Evolutionary conservation across 2,329 filamentous ascomycete genomes (phyloP), one percentile per base, ranked within the genome.

Genomic region (Beauveria varroae): DNA sequence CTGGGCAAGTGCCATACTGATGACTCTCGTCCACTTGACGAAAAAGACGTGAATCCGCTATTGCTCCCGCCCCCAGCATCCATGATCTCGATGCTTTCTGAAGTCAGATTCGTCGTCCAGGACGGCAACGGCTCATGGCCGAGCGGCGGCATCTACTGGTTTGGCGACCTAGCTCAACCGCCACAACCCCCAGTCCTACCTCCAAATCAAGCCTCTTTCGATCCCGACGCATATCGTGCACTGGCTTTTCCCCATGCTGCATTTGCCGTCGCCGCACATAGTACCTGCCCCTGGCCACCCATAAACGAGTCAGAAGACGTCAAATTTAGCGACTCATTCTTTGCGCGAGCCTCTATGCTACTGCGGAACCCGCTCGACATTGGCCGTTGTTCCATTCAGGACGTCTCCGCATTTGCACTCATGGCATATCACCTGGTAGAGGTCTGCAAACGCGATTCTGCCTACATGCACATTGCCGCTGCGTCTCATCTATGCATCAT

Each of bases 381-480:
- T 26, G 73, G 70, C 0, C 70, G 65, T 18, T 73, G 73, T 62
- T 76, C 73, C 16, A 72, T 76, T n/a, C 70, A 71, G 46, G 78
- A 81, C 56, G 75, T 81, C 3, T 72, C 77, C 0, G 71, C 75
- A 1, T 68, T 82, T 34, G 75, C 75, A 2, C 69, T 82, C 59
- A 78, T 81, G 75, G 75, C 76, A 8, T 71, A 80, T 56, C 82
- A 81, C 65, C 69, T 81, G 20, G 67, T 81, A 34, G 79, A 82
- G 68, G 76, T 76, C 65, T 79, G 80, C 66, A 74, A 78, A 4
- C 70, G 77, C 40, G 80, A 82, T 62, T 74, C 76, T 2, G 79
- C 79, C 0, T 81, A 78, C 65, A 75, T 79, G 71, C 75, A 78
- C 47, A 75, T 80, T 37, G 56, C 61, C 12, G 56, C 61, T 28